Conservation (phyloP, 2,329 filamentous ascomycete species). For the Epichloe elymi region DNA sequence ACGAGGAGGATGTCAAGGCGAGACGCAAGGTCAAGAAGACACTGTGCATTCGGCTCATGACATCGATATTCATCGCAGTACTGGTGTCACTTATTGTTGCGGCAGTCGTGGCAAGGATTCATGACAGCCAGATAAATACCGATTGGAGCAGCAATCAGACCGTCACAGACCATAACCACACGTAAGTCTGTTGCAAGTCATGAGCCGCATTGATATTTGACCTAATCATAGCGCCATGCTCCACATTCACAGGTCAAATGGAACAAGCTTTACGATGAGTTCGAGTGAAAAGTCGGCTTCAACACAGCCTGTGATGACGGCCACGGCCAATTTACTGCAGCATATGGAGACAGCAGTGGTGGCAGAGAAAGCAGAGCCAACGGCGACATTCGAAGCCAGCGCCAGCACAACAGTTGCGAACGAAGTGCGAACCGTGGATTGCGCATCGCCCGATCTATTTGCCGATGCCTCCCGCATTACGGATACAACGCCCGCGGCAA, state of each 20-base stretch:
- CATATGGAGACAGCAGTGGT: not conserved
- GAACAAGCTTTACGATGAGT: conserved; percentile 5
- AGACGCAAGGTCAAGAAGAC: conserved; percentile 8
- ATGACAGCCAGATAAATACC: conserved; percentile 2
- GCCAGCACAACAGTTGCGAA: not conserved
- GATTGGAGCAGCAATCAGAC: conserved; percentile 1
- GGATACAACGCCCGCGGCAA: not conserved
- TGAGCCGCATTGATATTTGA: no score
- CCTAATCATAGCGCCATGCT: not conserved
- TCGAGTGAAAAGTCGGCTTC: not conserved
- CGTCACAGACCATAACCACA: not conserved
- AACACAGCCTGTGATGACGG: not conserved
- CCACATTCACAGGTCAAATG: conserved; percentile 1
- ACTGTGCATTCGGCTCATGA: conserved; percentile 10
- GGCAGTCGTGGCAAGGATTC: conserved; percentile 12
- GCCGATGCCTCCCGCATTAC: conserved; percentile 1
- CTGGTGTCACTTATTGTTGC: conserved; percentile 14
- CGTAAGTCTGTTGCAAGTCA: not conserved
- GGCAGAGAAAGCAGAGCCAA: not conserved
- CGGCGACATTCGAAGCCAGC: not conserved
- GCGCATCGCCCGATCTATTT: not conserved
- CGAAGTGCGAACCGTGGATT: conserved; percentile 1
- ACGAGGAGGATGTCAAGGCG: conserved; percentile 3
- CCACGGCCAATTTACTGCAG: not conserved
- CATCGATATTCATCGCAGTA: conserved; percentile 13